Percentiles rank a stretch among this genome's conserved stretches.
Evolutionary conservation across 2,329 filamentous ascomycete genomes (phyloP).

Genomic region (Trichoderma gracile): DNA sequence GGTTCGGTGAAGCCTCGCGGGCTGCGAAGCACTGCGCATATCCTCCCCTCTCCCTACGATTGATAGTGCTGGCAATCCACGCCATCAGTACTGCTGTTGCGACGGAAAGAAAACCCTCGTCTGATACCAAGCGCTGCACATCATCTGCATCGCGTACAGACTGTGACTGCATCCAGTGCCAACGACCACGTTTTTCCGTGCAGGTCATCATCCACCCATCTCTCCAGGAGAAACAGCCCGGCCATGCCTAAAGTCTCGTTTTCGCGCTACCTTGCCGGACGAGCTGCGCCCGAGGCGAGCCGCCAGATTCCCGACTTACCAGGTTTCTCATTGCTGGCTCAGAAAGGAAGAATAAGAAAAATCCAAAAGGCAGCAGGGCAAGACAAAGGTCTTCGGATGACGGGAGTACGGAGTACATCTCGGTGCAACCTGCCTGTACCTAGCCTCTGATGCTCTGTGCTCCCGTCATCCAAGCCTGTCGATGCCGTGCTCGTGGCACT

Average conservation of each 20-base stretch:
- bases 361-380: background rate
- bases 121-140: background rate
- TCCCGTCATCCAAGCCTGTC: too few species aligned
- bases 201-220: too few species aligned
- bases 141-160: background rate
- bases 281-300: constrained; percentile 3
- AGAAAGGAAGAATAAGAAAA: background rate
- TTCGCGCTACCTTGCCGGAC: background rate
- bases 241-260: background rate
- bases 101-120: too few species aligned
- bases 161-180: too few species aligned
- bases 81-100: background rate
- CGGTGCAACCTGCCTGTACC: background rate
- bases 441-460: background rate
- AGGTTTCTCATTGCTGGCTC: background rate
- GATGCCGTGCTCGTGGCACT: background rate
- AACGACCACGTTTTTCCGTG: too few species aligned
- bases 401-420: too few species aligned
- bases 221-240: background rate
- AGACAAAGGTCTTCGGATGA: too few species aligned
- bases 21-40: constrained; percentile 6
- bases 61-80: background rate
- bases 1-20: background rate
- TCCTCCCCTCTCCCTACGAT: too few species aligned
- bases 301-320: constrained; percentile 23